Evolutionary conservation across 306 rosid genomes (phyloP), one percentile per base, ranked within the genome.

Genomic region (Inga leiocalycina): DNA sequence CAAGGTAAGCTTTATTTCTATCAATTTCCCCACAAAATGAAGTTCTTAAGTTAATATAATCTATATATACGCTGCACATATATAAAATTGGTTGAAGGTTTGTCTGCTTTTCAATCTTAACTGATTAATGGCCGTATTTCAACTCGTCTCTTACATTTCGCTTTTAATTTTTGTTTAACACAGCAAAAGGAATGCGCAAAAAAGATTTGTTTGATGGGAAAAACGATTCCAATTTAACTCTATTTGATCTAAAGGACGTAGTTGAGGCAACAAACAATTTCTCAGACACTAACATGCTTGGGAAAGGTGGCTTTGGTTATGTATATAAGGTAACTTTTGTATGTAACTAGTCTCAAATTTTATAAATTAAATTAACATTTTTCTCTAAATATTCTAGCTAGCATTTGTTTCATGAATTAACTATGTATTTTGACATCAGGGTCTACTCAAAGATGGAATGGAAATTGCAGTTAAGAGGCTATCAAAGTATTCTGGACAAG

Each of bases 261-360:
- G 86, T 80, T 76, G 80, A 77, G 20, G 93, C 95, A 51, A 91
- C 92, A 5, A 62, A 87, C 51, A 81, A 84, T 73, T 91, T 91
- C 61, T 83, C 90, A 30, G 15, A 4, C 16, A 41, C 12, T 15
- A 57, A 57, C 1, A n/a, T 6, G 65, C 65, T 57, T 57, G 65
- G 65, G 8, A 2, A n/a, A 57, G 65, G 65, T 57, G 65, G 65
- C 1, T 57, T 57, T 57, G 65, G 65, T n/a, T n/a, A 12, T 57
- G 65, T 57, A 2, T 57, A n/a, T n/a, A 57, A 57, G 65, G 65
- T 57, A n/a, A 1, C 43, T 0, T 5, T 39, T 39, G 0, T 5
- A 39, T 39, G 43, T 6, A 39, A 39, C 8, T 39, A 39, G 8
- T 39, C 8, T 39, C 43, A 39, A 39, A 39, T 39, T 10, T 13